These are phyloP conservation scores for Rusavskia elegans DNA, from an alignment of 495 filamentous ascomycete species.

Conservation along the genomic window DNA sequence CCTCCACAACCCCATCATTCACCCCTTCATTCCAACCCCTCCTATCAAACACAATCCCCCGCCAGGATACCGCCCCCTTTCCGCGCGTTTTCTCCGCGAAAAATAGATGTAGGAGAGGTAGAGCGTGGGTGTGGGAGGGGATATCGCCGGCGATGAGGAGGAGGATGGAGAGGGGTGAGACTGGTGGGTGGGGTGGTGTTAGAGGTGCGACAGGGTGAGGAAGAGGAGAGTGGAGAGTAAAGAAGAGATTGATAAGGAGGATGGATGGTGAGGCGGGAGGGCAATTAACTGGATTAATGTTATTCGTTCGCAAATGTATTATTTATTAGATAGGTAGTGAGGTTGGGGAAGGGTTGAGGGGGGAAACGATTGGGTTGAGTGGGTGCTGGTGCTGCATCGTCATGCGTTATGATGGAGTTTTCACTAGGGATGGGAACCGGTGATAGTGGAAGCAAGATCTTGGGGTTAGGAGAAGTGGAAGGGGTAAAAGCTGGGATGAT, in stretches of 20 bases:
- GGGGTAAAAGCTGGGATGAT: no score
- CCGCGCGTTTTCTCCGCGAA: constrained; percentile 19
- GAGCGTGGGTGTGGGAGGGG: constrained; percentile 25
- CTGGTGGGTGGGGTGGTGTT: constrained; percentile 3
- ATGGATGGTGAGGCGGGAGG: constrained; percentile 10
- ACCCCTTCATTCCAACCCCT: constrained; percentile 17
- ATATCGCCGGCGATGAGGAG: constrained; percentile 21
- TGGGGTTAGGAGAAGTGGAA: no score
- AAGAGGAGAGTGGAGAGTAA: neutral
- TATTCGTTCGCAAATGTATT: no score
- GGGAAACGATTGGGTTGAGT: neutral
- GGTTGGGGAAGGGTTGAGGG: no score
- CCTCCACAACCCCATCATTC: constrained; percentile 8
- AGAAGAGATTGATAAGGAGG: constrained; percentile 11
- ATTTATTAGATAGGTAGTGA: no score
- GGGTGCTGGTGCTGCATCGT: neutral
- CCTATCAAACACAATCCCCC: constrained; percentile 12
- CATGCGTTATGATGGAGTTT: no score
- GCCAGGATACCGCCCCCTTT: constrained; percentile 15
- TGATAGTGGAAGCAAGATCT: no score
- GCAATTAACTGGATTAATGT: constrained; percentile 1
- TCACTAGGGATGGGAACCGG: no score
- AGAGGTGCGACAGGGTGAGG: neutral
- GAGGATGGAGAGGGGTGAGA: constrained; percentile 4
- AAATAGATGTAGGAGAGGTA: constrained; percentile 24